These are phyloP conservation scores for Colletotrichum sublineola DNA, from an alignment of 2,329 filamentous ascomycete species.

Conservation along the genomic window DNA sequence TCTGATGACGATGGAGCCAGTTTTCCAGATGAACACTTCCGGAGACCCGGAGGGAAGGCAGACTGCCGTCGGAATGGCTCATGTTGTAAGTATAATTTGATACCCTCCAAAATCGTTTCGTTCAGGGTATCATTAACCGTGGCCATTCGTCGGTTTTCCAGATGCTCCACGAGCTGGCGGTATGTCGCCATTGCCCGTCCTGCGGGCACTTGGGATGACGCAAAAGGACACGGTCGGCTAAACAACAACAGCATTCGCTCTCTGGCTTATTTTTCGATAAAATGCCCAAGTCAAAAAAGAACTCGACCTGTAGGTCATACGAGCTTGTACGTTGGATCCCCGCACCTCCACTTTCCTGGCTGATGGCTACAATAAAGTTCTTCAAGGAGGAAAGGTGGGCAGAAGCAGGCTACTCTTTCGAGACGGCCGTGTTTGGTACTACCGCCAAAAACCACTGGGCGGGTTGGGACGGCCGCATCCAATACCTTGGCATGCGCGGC, in stretches of 20 bases:
- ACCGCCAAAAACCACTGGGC: background rate
- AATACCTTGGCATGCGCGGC: background rate
- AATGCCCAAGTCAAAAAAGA: background rate
- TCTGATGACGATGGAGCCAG: background rate
- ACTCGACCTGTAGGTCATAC: fast-evolving
- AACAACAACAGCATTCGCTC: background rate
- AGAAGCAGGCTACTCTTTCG: conserved; percentile 31
- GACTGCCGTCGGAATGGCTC: background rate
- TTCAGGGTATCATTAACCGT: background rate
- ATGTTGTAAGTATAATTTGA: background rate
- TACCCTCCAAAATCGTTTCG: background rate
- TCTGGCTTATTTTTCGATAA: background rate
- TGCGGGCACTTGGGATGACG: background rate
- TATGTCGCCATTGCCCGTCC: background rate
- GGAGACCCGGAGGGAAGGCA: conserved; percentile 12
- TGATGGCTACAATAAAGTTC: conserved; percentile 7
- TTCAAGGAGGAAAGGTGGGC: conserved; percentile 26
- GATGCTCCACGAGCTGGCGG: conserved; percentile 34
- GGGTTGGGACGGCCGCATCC: background rate
- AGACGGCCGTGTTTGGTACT: conserved; percentile 18
- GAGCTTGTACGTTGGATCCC: background rate
- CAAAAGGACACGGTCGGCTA: background rate
- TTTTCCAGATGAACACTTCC: background rate
- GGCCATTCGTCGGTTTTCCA: background rate
- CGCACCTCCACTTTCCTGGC: background rate